These are phyloP conservation scores for Rhizopus sp. DNA, from an alignment of 371 early-diverging fungal species.

Conservation along the genomic window DNA sequence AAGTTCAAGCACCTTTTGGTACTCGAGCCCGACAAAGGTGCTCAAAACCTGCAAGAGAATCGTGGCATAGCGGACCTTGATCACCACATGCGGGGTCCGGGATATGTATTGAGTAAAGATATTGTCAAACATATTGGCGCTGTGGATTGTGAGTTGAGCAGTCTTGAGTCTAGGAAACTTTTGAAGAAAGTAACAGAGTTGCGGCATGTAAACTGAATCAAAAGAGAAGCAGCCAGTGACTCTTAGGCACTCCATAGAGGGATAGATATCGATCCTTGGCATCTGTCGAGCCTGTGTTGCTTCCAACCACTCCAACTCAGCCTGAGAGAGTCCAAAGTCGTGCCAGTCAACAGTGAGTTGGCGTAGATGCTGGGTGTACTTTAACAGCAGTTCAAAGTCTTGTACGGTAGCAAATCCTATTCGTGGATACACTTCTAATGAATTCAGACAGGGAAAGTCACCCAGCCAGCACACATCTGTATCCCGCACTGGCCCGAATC, in stretches of 20 bases:
- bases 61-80: neutral
- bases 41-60: neutral
- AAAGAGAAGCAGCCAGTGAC: neutral
- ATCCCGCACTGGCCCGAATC: neutral
- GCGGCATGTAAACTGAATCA: neutral
- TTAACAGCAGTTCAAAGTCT: neutral
- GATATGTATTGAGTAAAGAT: neutral
- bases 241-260: neutral
- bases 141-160: neutral
- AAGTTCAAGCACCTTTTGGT: neutral
- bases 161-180: neutral
- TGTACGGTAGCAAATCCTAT: neutral
- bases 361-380: neutral
- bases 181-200: neutral
- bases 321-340: neutral
- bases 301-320: neutral
- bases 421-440: neutral
- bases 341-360: conserved; percentile 1
- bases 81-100: neutral
- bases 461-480: neutral
- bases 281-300: neutral
- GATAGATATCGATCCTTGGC: neutral
- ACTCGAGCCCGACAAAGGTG: neutral
- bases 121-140: neutral
- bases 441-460: neutral